phyloP scores from a whole-genome alignment of 768 basidiomycete species.

The Collybiopsis luxurians region DNA sequence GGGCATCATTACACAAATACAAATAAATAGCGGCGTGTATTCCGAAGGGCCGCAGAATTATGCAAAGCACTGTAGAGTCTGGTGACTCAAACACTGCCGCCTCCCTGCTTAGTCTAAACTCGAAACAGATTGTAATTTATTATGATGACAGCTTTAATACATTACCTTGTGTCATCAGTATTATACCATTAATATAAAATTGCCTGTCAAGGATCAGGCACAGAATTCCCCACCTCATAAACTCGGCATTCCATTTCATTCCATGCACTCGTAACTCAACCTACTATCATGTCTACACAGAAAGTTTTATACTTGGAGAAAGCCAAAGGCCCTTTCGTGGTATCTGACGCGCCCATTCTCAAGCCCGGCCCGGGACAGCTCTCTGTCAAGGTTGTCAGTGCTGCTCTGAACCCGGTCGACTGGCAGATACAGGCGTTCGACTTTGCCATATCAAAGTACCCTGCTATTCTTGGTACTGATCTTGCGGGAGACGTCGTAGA shows the following conservation, averaged over 20 bases:
- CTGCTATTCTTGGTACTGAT: conserved; percentile 47
- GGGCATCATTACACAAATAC: too few relatives aligned
- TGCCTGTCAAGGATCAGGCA: too few relatives aligned
- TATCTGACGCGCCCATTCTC: not conserved
- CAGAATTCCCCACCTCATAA: too few relatives aligned
- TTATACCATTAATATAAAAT: too few relatives aligned
- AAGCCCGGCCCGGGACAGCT: conserved; percentile 6
- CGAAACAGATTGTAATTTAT: too few relatives aligned
- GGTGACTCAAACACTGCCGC: too few relatives aligned
- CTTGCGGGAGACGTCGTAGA: conserved; percentile 49
- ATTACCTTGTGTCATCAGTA: too few relatives aligned
- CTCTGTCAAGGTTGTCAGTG: not conserved
- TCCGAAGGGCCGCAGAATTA: too few relatives aligned
- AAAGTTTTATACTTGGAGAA: conserved; percentile 4
- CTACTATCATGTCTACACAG: conserved; percentile 20
- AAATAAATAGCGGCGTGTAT: too few relatives aligned
- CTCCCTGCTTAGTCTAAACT: too few relatives aligned
- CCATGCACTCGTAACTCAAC: conserved; percentile 78
- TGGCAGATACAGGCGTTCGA: conserved; percentile 35
- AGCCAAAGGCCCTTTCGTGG: not conserved
- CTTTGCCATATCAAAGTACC: conserved; percentile 37
- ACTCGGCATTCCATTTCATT: conserved; percentile 81
- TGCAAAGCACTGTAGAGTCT: too few relatives aligned
- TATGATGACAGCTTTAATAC: too few relatives aligned
- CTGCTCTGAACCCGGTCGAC: conserved; percentile 5